These are phyloP conservation scores for Botrytis paeoniae DNA, from an alignment of 2,329 filamentous ascomycete genomes.

Conservation along the genomic window DNA sequence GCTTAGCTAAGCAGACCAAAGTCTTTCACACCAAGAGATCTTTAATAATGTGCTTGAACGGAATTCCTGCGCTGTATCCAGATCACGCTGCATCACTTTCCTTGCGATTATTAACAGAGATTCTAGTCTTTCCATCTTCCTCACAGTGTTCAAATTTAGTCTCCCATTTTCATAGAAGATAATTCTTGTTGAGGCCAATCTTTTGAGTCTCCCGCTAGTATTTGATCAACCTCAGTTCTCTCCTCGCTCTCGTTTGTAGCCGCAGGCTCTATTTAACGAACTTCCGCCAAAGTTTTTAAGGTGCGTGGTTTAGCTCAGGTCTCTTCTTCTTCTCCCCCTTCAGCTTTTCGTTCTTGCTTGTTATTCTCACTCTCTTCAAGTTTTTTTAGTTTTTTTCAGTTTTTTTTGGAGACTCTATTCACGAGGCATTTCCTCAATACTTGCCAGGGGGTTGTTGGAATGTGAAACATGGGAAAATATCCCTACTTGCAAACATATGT, in stretches of 20 bases:
- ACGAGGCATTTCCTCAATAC: neutral
- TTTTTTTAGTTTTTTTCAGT: neutral
- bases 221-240: neutral
- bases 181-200: neutral
- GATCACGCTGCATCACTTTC: neutral
- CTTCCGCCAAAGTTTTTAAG: neutral
- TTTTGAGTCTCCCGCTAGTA: neutral
- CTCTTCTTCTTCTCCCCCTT: neutral
- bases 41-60: neutral
- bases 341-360: neutral
- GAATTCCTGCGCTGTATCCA: neutral
- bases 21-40: neutral
- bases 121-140: neutral
- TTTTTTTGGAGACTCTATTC: neutral
- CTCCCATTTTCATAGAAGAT: neutral
- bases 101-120: neutral
- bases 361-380: neutral
- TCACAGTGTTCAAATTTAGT: neutral
- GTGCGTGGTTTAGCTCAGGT: neutral
- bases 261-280: neutral
- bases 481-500: neutral
- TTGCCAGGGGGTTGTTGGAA: no score
- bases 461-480: neutral
- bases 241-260: neutral
- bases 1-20: constrained; percentile 7